A percentile compares a stretch with the other conserved stretches of the same genome.
These are phyloP conservation scores for Strobilomyces dryophilus DNA, from an alignment of 768 basidiomycete species.

Conservation along the genomic window DNA sequence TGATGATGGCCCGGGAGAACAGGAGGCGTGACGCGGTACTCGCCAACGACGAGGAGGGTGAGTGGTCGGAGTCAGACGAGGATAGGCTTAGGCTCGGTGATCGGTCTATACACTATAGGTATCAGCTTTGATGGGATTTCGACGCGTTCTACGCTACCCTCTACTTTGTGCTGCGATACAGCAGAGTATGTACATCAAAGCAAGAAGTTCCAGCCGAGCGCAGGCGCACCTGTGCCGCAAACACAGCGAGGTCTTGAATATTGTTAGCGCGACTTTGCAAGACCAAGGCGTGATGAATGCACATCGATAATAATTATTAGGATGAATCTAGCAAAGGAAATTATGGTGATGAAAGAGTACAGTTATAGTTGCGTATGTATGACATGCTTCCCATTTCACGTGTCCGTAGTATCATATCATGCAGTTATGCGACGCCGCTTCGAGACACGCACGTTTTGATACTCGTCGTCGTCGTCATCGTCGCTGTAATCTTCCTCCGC, in stretches of 20 bases:
- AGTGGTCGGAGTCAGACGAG: constrained; percentile 14
- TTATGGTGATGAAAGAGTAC: constrained; percentile 27
- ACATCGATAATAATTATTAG: constrained; percentile 22
- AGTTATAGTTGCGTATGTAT: constrained; percentile 25
- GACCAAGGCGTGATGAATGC: no score
- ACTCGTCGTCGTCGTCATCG: constrained; percentile 34
- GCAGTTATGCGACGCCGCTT: constrained; percentile 29
- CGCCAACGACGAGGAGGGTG: constrained; percentile 9
- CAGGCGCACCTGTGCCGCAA: no score
- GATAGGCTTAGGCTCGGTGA: constrained; percentile 27
- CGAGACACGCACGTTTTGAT: constrained; percentile 26
- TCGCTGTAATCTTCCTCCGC: constrained; percentile 35
- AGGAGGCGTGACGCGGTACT: constrained; percentile 34
- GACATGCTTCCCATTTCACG: constrained; percentile 13
- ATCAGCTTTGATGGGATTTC: constrained; percentile 21
- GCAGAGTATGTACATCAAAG: no score
- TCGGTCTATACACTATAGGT: constrained; percentile 27
- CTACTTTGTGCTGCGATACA: no score
- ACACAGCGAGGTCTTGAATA: no score
- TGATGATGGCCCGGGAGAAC: constrained; percentile 50
- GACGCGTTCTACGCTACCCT: background rate
- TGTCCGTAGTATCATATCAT: constrained; percentile 23
- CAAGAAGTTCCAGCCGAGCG: no score
- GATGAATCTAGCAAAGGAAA: constrained; percentile 26
- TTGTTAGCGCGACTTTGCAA: no score